Evolutionary conservation across 1,139 yeast genomes (phyloP).

Genomic region (Torulaspora pretoriensis): DNA sequence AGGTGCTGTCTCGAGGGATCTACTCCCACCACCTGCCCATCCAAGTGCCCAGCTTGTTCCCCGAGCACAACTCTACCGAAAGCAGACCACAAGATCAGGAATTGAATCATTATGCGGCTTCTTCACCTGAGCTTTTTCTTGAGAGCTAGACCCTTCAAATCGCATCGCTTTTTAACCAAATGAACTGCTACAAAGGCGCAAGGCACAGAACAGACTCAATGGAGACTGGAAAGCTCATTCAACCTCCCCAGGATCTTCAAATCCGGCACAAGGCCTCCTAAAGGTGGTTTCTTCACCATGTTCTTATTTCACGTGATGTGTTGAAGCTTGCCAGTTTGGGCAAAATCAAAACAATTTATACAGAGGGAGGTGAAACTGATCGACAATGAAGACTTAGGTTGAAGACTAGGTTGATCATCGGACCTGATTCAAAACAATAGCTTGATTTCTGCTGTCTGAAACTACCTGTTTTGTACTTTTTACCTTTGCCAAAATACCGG

Average conservation of each 20-base stretch:
- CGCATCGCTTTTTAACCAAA: conserved; percentile 5
- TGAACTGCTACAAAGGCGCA: neutral
- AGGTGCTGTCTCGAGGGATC: conserved; percentile 37
- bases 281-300: neutral
- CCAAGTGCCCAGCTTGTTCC: neutral
- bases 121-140: neutral
- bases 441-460: neutral
- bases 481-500: conserved; percentile 9
- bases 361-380: conserved; percentile 4
- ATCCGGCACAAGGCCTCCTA: neutral
- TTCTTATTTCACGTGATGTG: conserved; percentile 6
- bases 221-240: neutral
- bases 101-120: conserved; percentile 1
- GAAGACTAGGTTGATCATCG: neutral
- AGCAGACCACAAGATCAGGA: neutral
- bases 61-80: neutral
- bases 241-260: neutral
- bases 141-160: neutral
- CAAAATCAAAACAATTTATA: conserved; percentile 10
- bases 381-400: neutral
- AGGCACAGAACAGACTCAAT: neutral
- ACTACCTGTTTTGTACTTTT: neutral
- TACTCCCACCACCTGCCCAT: conserved; percentile 25
- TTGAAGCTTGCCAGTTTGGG: conserved; percentile 7
- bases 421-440: neutral